phyloP scores from a whole-genome alignment of 2,329 filamentous ascomycete genomes.

The Helminthosporium solani region DNA sequence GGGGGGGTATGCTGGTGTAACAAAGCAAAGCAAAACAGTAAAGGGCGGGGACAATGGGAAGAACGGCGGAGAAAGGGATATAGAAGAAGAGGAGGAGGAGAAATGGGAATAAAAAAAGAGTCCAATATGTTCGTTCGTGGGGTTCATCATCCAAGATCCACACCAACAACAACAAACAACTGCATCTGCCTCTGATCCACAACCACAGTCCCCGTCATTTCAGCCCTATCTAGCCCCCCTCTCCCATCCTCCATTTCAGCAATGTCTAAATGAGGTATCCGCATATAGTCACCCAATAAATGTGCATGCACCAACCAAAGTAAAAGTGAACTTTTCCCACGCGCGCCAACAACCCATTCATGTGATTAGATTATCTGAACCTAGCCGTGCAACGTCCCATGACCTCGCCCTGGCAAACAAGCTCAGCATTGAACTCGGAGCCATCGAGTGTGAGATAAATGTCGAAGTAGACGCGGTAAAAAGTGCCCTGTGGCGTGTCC shows the following conservation, averaged over 20 bases:
- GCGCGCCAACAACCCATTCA: neutral
- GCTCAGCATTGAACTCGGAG: slow-evolving; percentile 94
- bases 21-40: too few relatives aligned
- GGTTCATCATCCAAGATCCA: too few relatives aligned
- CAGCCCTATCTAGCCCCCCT: neutral
- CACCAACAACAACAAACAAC: too few relatives aligned
- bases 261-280: slow-evolving; percentile 5
- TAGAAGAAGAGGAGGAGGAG: neutral
- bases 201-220: neutral
- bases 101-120: neutral
- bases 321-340: slow-evolving; percentile 10
- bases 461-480: slow-evolving; percentile 68
- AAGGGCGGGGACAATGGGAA: too few relatives aligned
- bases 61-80: too few relatives aligned
- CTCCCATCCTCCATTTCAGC: neutral
- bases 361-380: slow-evolving; percentile 60
- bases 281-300: slow-evolving; percentile 3
- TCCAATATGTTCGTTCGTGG: neutral
- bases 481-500: slow-evolving; percentile 89
- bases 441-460: slow-evolving; percentile 88
- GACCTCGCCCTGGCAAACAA: slow-evolving; percentile 98
- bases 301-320: slow-evolving; percentile 2
- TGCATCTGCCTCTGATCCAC: too few relatives aligned
- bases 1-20: too few relatives aligned
- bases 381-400: slow-evolving; percentile 95